A percentile compares a stretch with the other conserved stretches of the same genome.
phyloP scores from a whole-genome alignment of 768 basidiomycete species.

The Leccinum broughii region DNA sequence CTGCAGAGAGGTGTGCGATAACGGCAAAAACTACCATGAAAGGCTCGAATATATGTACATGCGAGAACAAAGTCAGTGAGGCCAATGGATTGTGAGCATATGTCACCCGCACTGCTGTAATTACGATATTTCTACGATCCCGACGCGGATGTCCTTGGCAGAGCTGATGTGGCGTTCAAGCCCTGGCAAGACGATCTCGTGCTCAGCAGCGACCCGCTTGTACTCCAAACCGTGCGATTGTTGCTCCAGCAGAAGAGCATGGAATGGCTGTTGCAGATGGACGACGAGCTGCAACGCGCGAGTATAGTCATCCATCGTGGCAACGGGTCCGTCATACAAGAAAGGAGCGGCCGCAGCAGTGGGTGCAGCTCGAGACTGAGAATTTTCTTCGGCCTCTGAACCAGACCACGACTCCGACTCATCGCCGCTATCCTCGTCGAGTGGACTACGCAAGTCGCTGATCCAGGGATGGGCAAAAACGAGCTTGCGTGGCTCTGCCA shows the following conservation, averaged over 20 bases:
- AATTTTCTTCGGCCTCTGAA: not conserved
- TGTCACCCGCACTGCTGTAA: no score
- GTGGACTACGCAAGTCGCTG: slow-evolving; percentile 5
- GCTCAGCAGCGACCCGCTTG: not conserved
- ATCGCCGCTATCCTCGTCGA: not conserved
- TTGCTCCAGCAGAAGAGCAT: slow-evolving; percentile 4
- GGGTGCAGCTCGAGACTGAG: not conserved
- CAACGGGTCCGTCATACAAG: no score
- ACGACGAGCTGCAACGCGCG: slow-evolving; percentile 9
- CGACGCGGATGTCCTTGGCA: not conserved
- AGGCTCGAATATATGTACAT: no score
- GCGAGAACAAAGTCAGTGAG: no score
- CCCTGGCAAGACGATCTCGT: not conserved
- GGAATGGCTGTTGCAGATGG: slow-evolving; percentile 12
- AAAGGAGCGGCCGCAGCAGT: not conserved
- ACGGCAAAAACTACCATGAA: no score
- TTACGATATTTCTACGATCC: not conserved
- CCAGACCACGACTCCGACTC: not conserved
- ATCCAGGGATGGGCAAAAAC: slow-evolving; percentile 17
- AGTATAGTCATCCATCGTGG: not conserved
- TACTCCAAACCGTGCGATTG: not conserved
- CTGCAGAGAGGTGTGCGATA: no score
- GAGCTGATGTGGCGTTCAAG: not conserved
- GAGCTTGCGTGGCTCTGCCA: not conserved
- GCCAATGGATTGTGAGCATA: no score